Base-by-base conservation (phyloP, 371 early-diverging fungal genomes). In the Apophysomyces elegans region DNA sequence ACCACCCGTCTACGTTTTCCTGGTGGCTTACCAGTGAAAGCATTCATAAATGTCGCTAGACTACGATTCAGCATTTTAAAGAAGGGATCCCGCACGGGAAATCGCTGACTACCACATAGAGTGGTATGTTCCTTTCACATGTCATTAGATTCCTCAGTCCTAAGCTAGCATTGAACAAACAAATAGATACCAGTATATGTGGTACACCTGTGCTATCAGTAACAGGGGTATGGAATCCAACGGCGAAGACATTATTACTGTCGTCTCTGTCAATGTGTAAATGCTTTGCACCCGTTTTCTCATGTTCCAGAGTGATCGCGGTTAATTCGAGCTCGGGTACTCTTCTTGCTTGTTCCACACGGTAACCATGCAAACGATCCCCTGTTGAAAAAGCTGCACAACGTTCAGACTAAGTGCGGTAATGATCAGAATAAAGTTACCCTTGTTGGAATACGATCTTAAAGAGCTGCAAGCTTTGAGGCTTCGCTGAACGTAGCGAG, bases 61-160 rank as follows among this genome's bases (percentile, higher is more conserved):
- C 93, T 92, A n/a, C 98, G 89, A 69, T 95, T 95, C 56, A 96
- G 77, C 98, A 98, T 98, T 73, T 97, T 96, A 83, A 98, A 97
- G 68, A 97, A 98, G 14, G 98, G 98, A 73, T 98, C 98, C 21
- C 97, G 83, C 7, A 98, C 95, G 35, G 98, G 98, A 68, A 90
- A 98, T 61, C 82, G 83, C 58, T 87, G 65, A 63, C 92, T 91
- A 4, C 98, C 97, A 66, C 98, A 98, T 57, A 98, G 84, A 3
- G 95, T 91, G 4, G 95, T 94, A 76, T 98, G 98, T 83, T 97
- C 98, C 86, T 86, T 26, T 58, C 58, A 14, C 1, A 61, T 5
- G 7, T 2, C 5, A 18, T 58, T 16, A 18, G 18, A 2, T 26
- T 16, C 5, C 14, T 26, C 32, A 26, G 32, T 26, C 32, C 32